These are phyloP conservation scores for Penicillium arizonense DNA, from an alignment of 495 filamentous ascomycete genomes.

Conservation along the genomic window DNA sequence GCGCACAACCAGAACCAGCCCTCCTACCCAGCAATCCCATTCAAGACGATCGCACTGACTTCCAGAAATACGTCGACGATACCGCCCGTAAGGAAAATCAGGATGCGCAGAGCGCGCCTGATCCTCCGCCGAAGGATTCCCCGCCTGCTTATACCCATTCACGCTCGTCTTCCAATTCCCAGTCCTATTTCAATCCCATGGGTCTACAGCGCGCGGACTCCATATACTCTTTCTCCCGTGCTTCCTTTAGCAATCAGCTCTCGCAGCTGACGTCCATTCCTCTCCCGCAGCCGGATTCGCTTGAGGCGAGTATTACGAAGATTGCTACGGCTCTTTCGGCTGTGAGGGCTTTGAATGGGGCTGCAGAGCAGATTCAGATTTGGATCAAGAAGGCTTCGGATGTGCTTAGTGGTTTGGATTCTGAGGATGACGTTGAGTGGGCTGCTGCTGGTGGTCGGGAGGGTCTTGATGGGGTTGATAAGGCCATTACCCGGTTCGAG, in stretches of 20 bases:
- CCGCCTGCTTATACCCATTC: constrained; percentile 26
- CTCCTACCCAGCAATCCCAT: constrained; percentile 5
- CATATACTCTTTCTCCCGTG: constrained; percentile 84
- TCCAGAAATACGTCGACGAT: constrained; percentile 45
- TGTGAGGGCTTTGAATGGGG: constrained; percentile 69
- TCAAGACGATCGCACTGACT: constrained; percentile 35
- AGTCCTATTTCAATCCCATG: constrained; percentile 52
- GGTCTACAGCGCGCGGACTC: constrained; percentile 65
- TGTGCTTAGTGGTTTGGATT: constrained; percentile 79
- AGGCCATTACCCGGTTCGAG: constrained; percentile 81
- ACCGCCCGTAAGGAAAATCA: constrained; percentile 39
- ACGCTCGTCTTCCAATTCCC: constrained; percentile 40
- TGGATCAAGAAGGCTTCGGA: constrained; percentile 92
- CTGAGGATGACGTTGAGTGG: constrained; percentile 97
- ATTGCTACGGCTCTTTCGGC: constrained; percentile 80
- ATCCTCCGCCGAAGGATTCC: constrained; percentile 43
- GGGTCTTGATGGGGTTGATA: constrained; percentile 84
- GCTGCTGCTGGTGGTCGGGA: constrained; percentile 89
- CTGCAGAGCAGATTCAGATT: constrained; percentile 84
- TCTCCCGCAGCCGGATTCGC: constrained; percentile 75
- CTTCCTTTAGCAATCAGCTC: constrained; percentile 87
- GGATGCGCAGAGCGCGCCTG: constrained; percentile 26
- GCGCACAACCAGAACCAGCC: constrained; percentile 12
- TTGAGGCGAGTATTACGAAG: constrained; percentile 76
- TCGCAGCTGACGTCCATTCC: constrained; percentile 81